A percentile compares a stretch with the other conserved stretches of the same genome.
phyloP scores from a whole-genome alignment of 495 filamentous ascomycete species.

The Rusavskia elegans region DNA sequence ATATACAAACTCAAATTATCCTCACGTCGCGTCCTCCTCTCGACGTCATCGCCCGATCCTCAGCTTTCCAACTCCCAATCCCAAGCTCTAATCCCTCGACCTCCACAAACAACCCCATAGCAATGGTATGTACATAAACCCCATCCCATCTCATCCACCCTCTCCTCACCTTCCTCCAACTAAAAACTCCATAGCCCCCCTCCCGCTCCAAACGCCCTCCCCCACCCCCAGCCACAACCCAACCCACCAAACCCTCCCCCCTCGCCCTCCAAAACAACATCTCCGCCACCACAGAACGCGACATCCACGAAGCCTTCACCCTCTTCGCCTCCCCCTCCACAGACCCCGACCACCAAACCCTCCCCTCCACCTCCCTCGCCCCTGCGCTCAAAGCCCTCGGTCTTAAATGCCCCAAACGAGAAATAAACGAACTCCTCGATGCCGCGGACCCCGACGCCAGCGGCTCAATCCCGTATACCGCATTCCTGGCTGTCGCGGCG shows the following conservation, averaged over 20 bases:
- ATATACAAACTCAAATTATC: no score
- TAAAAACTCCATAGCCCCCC: background rate
- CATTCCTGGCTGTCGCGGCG: constrained; percentile 74
- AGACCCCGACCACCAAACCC: background rate
- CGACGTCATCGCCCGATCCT: no score
- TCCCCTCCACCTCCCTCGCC: constrained; percentile 10
- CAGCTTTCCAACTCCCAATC: no score
- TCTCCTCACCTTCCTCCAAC: background rate
- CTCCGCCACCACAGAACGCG: constrained; percentile 63
- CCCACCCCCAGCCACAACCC: background rate
- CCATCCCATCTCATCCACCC: background rate
- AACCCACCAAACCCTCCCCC: constrained; percentile 7
- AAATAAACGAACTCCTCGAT: constrained; percentile 58
- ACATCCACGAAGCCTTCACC: constrained; percentile 79
- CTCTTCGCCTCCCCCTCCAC: constrained; percentile 43
- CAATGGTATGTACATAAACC: background rate
- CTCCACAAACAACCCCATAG: background rate
- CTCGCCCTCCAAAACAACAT: constrained; percentile 82
- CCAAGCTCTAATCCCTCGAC: no score
- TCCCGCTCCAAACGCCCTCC: constrained; percentile 1
- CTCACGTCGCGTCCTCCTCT: no score
- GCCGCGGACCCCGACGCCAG: constrained; percentile 67
- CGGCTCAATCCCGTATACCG: constrained; percentile 56
- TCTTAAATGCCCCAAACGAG: constrained; percentile 43
- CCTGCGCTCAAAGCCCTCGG: constrained; percentile 49